A percentile compares a stretch with the other conserved stretches of the same genome.
Conservation (phyloP, 352 stramenopile genomes). For the Globisporangium orthogonon region DNA sequence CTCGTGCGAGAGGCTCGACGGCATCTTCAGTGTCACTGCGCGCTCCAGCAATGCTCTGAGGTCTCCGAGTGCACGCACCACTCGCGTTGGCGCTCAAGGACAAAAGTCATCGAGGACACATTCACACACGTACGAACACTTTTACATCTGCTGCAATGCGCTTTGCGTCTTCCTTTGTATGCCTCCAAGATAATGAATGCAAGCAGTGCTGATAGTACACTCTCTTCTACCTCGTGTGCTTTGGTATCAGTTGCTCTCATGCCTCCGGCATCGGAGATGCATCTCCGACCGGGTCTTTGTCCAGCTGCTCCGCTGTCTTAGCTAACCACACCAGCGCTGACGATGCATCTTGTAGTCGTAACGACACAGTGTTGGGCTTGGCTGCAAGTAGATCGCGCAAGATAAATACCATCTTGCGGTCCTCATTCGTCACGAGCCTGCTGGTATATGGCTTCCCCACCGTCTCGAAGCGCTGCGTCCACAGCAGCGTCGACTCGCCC, state of each 20-base stretch:
- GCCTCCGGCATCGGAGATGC: neutral
- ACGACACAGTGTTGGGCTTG: conserved; percentile 31
- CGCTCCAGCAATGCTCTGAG: too few relatives aligned
- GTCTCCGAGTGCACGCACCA: too few relatives aligned
- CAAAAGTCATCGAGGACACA: too few relatives aligned
- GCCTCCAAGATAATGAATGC: too few relatives aligned
- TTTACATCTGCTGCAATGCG: too few relatives aligned
- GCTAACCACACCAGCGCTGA: neutral
- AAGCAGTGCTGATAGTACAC: too few relatives aligned
- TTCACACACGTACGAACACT: too few relatives aligned
- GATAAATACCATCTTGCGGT: conserved; percentile 24
- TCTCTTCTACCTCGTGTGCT: too few relatives aligned
- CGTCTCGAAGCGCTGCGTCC: conserved; percentile 14
- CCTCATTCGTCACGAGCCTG: conserved; percentile 17
- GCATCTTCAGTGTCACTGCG: too few relatives aligned
- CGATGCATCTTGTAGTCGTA: neutral
- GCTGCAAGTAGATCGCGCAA: conserved; percentile 36
- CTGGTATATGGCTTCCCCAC: neutral
- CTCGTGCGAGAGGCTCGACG: neutral
- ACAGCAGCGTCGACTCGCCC: conserved; percentile 14
- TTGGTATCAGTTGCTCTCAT: too few relatives aligned
- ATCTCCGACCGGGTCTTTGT: neutral
- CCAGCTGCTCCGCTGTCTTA: neutral
- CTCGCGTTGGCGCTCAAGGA: too few relatives aligned
- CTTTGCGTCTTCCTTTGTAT: too few relatives aligned